Conservation (phyloP, 441 rosid genomes). For the Syzygium syzygioides region DNA sequence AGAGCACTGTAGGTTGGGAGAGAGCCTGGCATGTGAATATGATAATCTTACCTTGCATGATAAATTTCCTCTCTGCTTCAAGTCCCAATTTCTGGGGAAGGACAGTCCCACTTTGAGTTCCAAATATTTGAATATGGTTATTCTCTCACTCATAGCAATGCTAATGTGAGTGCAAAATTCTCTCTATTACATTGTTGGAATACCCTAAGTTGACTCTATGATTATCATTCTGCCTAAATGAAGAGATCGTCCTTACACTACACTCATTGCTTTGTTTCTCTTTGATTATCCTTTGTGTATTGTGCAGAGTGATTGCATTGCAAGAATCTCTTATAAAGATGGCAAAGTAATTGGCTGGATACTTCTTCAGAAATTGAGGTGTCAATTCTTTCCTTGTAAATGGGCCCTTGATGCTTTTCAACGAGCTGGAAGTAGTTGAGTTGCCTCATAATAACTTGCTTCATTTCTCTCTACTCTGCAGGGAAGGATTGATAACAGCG, state of each 20-base stretch:
- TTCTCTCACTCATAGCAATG: not conserved
- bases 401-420: not conserved
- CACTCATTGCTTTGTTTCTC: not conserved
- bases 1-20: not conserved
- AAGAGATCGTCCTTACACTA: not conserved
- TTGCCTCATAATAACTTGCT: not conserved
- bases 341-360: constrained; percentile 84
- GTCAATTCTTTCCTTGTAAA: not conserved
- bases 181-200: not conserved
- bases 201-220: not conserved
- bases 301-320: constrained; percentile 87
- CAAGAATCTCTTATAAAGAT: constrained; percentile 73
- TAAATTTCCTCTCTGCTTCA: not conserved
- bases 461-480: constrained; percentile 20
- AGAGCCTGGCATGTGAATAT: not conserved
- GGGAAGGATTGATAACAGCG: constrained; percentile 50
- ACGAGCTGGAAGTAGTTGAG: not conserved
- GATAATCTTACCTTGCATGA: not conserved
- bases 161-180: not conserved
- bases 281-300: not conserved
- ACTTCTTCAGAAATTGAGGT: constrained; percentile 79
- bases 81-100: not conserved
- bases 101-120: not conserved
- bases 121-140: not conserved
- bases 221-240: not conserved